Conservation (phyloP, 306 rosid genomes). For the Mimosa pudica region DNA sequence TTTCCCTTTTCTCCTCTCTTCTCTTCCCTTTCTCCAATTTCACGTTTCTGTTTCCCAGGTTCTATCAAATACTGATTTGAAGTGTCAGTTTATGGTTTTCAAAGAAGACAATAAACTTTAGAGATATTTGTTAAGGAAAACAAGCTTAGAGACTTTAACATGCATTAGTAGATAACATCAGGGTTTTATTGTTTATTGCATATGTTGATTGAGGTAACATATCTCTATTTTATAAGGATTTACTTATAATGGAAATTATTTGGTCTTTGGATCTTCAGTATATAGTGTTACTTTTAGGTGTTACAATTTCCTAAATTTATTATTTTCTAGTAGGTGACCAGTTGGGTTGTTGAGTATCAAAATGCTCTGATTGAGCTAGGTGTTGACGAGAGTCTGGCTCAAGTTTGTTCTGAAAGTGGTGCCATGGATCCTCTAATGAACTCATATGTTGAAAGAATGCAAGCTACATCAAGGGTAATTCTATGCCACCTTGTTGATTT, state of each 20-base stretch:
- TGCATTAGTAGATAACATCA: not conserved
- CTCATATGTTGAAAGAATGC: slow-evolving; percentile 97
- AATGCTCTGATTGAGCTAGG: slow-evolving; percentile 88
- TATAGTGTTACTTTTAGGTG: not conserved
- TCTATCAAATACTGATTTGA: too few species aligned
- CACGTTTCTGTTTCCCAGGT: too few species aligned
- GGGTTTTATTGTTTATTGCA: not conserved
- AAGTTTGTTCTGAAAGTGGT: slow-evolving; percentile 99
- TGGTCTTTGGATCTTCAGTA: slow-evolving; percentile 1
- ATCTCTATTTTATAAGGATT: not conserved
- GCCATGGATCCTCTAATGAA: slow-evolving; percentile 99
- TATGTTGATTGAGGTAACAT: not conserved
- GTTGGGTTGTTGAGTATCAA: slow-evolving; percentile 99
- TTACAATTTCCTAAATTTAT: slow-evolving; percentile 1
- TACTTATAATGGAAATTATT: not conserved
- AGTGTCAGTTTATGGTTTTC: not conserved
- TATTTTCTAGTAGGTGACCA: slow-evolving; percentile 72
- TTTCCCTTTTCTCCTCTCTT: too few species aligned
- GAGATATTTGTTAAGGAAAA: not conserved
- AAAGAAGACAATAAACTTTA: not conserved
- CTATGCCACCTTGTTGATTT: slow-evolving; percentile 26
- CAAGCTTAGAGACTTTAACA: not conserved
- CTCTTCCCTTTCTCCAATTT: too few species aligned
- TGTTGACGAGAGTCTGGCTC: slow-evolving; percentile 92
- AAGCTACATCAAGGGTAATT: slow-evolving; percentile 91